Percentiles rank a stretch among this genome's conserved stretches.
phyloP scores from a whole-genome alignment of 768 basidiomycete genomes.

The Kwoniella mangroviensis region DNA sequence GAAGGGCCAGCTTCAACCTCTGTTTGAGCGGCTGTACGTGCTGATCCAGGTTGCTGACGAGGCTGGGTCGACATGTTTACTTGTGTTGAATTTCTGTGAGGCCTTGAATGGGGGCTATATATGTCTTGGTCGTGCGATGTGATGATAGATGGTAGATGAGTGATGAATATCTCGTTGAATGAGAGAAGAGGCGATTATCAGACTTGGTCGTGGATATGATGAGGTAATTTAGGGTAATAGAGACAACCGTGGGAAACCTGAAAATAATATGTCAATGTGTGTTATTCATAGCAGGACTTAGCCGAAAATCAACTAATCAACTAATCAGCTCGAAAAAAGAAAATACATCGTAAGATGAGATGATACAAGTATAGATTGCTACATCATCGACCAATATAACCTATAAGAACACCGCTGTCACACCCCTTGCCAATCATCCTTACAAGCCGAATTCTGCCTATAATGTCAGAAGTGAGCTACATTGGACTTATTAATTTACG shows the following conservation, averaged over 20 bases:
- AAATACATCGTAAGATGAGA: no score
- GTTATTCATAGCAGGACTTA: neutral
- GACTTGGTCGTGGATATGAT: neutral
- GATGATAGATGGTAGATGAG: no score
- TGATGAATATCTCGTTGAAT: neutral
- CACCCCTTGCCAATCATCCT: no score
- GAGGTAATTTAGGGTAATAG: neutral
- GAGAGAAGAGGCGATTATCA: neutral
- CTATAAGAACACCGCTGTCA: no score
- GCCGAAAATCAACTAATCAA: neutral
- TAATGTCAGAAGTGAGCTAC: constrained; percentile 1
- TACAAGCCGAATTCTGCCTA: neutral
- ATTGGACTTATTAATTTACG: neutral
- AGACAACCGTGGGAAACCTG: neutral
- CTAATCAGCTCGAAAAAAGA: neutral
- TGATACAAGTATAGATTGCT: no score
- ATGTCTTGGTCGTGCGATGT: no score
- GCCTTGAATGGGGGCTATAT: no score
- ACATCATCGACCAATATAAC: no score
- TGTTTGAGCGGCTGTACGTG: neutral
- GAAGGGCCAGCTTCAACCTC: constrained; percentile 18
- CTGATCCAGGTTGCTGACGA: neutral
- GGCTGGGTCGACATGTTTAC: constrained; percentile 12
- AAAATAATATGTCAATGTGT: neutral
- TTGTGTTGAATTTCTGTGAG: neutral